A percentile compares a stretch with the other conserved stretches of the same genome.
These are phyloP conservation scores for Backusella macrospora DNA, from an alignment of 192 early-diverging fungal species.

Conservation along the genomic window DNA sequence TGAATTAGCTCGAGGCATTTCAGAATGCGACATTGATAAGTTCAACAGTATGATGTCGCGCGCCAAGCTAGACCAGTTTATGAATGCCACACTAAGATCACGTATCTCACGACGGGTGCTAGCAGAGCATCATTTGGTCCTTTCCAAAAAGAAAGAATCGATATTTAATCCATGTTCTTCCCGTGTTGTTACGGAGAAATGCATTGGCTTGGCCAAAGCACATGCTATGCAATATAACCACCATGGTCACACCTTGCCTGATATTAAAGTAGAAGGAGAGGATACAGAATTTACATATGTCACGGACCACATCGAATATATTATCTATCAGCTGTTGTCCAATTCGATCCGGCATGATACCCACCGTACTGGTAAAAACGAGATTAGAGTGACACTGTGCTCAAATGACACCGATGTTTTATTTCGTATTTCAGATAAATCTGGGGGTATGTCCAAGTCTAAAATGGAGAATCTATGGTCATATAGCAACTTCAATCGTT, in stretches of 20 bases:
- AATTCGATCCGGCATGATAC: slow-evolving; percentile 82
- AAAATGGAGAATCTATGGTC: slow-evolving; percentile 81
- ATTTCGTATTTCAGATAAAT: slow-evolving; percentile 93
- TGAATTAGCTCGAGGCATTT: slow-evolving; percentile 85
- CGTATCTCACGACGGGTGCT: slow-evolving; percentile 91
- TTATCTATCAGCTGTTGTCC: slow-evolving; percentile 90
- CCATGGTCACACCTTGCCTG: slow-evolving; percentile 2
- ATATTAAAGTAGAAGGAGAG: slow-evolving; percentile 50
- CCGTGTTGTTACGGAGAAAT: slow-evolving; percentile 48
- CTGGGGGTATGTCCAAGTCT: slow-evolving; percentile 79
- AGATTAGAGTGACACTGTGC: slow-evolving; percentile 83
- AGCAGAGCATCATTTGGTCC: slow-evolving; percentile 90
- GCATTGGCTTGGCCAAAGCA: slow-evolving; percentile 15
- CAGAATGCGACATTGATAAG: slow-evolving; percentile 64
- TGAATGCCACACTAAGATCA: slow-evolving; percentile 87
- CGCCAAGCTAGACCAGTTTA: slow-evolving; percentile 78
- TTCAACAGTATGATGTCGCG: not conserved
- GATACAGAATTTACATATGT: slow-evolving; percentile 89
- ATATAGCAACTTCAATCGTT: slow-evolving; percentile 57
- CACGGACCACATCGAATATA: slow-evolving; percentile 95
- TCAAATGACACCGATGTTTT: slow-evolving; percentile 73
- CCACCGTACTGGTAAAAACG: slow-evolving; percentile 30
- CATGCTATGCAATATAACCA: slow-evolving; percentile 6
- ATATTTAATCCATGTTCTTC: slow-evolving; percentile 71
- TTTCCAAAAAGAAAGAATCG: slow-evolving; percentile 38